phyloP scores from a whole-genome alignment of 1,139 yeast species.

The Suhomyces ambrosiae region DNA sequence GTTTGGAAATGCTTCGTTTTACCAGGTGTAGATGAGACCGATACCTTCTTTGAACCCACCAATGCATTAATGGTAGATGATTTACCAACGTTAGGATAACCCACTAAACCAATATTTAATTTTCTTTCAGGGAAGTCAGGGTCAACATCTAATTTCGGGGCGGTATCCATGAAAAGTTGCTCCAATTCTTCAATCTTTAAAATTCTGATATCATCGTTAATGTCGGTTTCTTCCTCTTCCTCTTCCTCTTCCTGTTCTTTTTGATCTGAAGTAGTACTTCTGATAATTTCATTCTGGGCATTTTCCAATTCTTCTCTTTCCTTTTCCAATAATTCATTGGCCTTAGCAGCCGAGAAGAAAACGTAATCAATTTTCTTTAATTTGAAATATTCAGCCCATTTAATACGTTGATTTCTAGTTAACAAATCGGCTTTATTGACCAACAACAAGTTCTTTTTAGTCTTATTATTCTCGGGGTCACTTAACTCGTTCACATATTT shows the following conservation, averaged over 20 bases:
- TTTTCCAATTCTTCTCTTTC: conserved; percentile 48
- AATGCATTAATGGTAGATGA: conserved; percentile 95
- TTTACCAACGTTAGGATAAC: conserved; percentile 96
- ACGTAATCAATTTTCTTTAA: conserved; percentile 74
- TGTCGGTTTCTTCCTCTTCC: conserved; percentile 32
- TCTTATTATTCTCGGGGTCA: conserved; percentile 49
- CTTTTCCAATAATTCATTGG: conserved; percentile 68
- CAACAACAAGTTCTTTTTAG: conserved; percentile 75
- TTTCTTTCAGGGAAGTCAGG: conserved; percentile 62
- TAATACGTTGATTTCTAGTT: conserved; percentile 70
- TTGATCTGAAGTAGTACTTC: conserved; percentile 7
- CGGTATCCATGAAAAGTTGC: conserved; percentile 70
- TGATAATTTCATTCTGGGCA: conserved; percentile 20
- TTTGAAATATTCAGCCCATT: conserved; percentile 86
- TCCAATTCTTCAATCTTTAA: conserved; percentile 85
- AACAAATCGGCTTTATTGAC: conserved; percentile 94
- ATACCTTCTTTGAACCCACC: conserved; percentile 94
- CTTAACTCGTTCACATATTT: conserved; percentile 71
- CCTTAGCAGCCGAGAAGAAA: conserved; percentile 88
- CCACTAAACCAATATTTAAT: conserved; percentile 91
- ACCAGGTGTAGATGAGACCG: conserved; percentile 98
- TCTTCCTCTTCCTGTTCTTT: conserved; percentile 18
- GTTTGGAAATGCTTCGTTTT: conserved; percentile 99
- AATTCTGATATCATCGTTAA: conserved; percentile 61
- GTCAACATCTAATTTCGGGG: conserved; percentile 65